Evolutionary conservation across 495 filamentous ascomycete species (phyloP), one percentile per base, ranked within the genome.

Genomic region (Recurvomyces mirabilis): DNA sequence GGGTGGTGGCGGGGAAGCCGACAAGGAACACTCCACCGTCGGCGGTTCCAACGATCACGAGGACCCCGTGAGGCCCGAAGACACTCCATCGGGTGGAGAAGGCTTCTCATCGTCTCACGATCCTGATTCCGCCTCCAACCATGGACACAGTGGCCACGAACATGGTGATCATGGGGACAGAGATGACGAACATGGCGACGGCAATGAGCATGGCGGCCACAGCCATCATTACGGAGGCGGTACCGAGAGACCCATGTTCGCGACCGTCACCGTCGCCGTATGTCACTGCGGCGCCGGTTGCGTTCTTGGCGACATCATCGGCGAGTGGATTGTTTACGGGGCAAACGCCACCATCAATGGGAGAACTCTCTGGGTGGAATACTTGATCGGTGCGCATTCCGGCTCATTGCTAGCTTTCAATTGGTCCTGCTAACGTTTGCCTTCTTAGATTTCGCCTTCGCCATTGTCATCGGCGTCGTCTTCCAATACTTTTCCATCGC

Each of bases 401-500:
- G n/a, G n/a, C n/a, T n/a, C n/a, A n/a, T n/a, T 29, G n/a, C 7
- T 29, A n/a, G 26, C 26, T 7, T 29, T 7, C 26, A 29, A 29
- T 29, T 7, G 7, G 26, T 7, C 26, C 7, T n/a, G 26, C 26
- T 29, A 7, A 7, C 7, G 26, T 21, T 37, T 37, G 19, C 12
- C 13, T 12, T 12, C 18, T 11, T 4, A 37, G 59, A 62, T 36
- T 62, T 47, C 51, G 60, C 42, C 11, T 58, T 60, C 21, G 60
- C 60, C 5, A 25, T 62, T 23, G 26, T 43, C 32, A 53, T 60
- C 43, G 60, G 60, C 20, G 57, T 62, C 39, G 28, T 55, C 38
- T 62, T 60, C 43, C 60, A 62, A 37, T 62, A 62, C 58, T 62
- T 59, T 47, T 53, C 46, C 38, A 62, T 62, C 42, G 60, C 60